Percentiles rank a stretch among this genome's conserved stretches.
Evolutionary conservation across 352 stramenopile species (phyloP).

Genomic region (Phytopythium aichiense): DNA sequence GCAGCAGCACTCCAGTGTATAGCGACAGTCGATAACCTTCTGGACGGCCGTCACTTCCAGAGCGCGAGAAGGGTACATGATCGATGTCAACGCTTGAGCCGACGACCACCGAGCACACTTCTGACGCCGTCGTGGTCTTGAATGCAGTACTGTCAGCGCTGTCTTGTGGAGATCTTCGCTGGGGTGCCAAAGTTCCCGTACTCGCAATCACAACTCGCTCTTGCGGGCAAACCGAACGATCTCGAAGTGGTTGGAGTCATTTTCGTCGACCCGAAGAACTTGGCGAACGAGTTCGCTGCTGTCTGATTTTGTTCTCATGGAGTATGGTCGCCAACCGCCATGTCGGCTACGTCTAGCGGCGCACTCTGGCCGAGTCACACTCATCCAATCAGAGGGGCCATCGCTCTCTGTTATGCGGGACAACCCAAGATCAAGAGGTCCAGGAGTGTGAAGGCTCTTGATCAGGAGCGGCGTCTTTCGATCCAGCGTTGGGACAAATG

Average conservation of each 20-base stretch:
- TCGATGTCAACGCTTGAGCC: background rate
- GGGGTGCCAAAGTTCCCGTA: conserved; percentile 65
- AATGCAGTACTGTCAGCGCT: conserved; percentile 39
- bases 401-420: too few relatives aligned
- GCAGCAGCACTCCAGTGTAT: conserved; percentile 27
- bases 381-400: too few relatives aligned
- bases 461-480: too few relatives aligned
- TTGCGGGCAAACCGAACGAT: conserved; percentile 10
- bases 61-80: conserved; percentile 44
- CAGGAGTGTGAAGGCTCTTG: too few relatives aligned
- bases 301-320: too few relatives aligned
- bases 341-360: too few relatives aligned
- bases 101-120: background rate
- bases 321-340: too few relatives aligned
- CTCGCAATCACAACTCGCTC: conserved; percentile 21
- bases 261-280: too few relatives aligned
- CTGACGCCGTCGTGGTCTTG: background rate
- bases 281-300: too few relatives aligned
- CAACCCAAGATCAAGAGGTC: too few relatives aligned
- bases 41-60: conserved; percentile 37
- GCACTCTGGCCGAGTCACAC: too few relatives aligned
- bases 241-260: conserved; percentile 12
- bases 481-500: too few relatives aligned
- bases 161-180: conserved; percentile 46
- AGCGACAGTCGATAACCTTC: conserved; percentile 16